Conservation (phyloP, 2,329 filamentous ascomycete species). For the Colletotrichum sp. region DNA sequence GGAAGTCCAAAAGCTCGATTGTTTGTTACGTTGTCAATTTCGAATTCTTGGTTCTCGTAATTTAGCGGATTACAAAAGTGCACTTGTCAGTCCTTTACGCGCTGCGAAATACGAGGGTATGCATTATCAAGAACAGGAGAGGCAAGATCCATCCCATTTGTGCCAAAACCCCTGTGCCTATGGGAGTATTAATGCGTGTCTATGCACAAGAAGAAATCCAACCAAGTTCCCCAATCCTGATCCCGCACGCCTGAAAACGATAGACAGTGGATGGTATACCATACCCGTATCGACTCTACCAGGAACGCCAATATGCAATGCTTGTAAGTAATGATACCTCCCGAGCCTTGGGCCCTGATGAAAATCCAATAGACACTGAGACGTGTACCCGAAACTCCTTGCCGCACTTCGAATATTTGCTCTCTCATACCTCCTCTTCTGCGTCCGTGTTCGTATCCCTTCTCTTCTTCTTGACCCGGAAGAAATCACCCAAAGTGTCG, state of each 20-base stretch:
- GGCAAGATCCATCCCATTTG: background rate
- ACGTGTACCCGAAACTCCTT: background rate
- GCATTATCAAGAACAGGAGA: background rate
- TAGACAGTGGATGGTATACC: constrained; percentile 2
- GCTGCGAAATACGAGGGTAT: background rate
- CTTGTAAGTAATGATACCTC: constrained; percentile 3
- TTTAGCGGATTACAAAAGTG: background rate
- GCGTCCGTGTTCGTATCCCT: constrained; percentile 24
- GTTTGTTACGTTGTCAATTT: background rate
- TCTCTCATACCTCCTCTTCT: constrained; percentile 9
- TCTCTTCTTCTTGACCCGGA: constrained; percentile 39
- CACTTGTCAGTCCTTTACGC: background rate
- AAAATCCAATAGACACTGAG: background rate
- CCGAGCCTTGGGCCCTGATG: background rate
- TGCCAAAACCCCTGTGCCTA: background rate
- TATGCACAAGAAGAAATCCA: background rate
- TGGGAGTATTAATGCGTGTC: background rate
- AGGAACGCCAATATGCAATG: constrained; percentile 22
- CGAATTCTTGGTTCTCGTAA: background rate
- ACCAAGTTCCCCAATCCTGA: background rate
- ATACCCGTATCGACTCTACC: constrained; percentile 3
- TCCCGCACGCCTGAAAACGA: background rate
- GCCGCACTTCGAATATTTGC: too few species aligned
- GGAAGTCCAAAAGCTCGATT: background rate
- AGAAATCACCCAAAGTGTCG: constrained; percentile 46